Conservation (phyloP, 495 filamentous ascomycete genomes). For the Amorphotheca resinae region DNA sequence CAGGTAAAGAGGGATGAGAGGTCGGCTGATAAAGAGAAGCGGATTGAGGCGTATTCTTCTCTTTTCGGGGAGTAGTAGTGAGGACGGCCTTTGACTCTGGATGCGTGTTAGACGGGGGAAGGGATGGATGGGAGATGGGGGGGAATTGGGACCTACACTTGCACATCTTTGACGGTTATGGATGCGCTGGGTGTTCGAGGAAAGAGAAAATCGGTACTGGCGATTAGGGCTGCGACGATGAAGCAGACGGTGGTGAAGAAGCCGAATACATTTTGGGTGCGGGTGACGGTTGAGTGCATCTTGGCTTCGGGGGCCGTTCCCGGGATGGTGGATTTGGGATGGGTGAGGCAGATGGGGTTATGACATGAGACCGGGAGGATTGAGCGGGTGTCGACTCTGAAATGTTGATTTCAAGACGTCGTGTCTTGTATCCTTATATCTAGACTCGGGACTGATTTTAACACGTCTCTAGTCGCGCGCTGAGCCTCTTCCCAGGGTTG, state of each 20-base stretch:
- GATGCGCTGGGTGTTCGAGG: conserved; percentile 52
- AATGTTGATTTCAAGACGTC: conserved; percentile 1
- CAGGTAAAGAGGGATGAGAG: conserved; percentile 89
- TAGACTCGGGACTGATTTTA: background rate
- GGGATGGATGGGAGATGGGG: background rate
- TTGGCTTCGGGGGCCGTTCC: background rate
- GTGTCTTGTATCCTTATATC: too few relatives aligned
- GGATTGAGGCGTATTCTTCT: conserved; percentile 89
- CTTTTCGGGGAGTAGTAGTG: conserved; percentile 88
- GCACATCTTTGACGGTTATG: conserved; percentile 62
- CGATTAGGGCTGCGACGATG: conserved; percentile 63
- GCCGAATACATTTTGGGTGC: conserved; percentile 85
- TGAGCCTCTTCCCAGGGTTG: background rate
- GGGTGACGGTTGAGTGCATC: conserved; percentile 81
- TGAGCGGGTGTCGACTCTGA: background rate
- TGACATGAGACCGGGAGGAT: background rate
- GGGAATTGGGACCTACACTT: conserved; percentile 45
- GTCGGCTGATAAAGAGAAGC: conserved; percentile 81
- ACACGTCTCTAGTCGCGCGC: conserved; percentile 1
- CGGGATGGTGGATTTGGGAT: background rate
- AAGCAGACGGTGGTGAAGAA: conserved; percentile 95
- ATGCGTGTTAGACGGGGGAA: background rate
- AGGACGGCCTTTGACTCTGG: conserved; percentile 71
- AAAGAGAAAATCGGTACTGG: conserved; percentile 61
- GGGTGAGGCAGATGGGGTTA: background rate